Conservation (phyloP, 2,329 filamentous ascomycete genomes). For the Aureobasidium sp. region DNA sequence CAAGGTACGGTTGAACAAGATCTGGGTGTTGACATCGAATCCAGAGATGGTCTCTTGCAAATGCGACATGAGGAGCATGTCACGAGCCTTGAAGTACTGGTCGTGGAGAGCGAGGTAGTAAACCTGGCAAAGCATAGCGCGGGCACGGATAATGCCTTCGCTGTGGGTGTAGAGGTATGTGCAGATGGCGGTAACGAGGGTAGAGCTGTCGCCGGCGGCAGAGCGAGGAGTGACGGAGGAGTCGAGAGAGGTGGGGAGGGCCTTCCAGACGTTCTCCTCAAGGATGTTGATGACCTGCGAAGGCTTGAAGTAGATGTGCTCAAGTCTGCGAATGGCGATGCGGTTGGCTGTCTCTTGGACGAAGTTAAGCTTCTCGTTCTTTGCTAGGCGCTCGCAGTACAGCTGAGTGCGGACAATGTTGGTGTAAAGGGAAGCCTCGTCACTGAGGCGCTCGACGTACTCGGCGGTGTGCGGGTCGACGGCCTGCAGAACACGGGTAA, state of each 20-base stretch:
- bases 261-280: constrained; percentile 90
- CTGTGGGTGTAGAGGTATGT: constrained; percentile 92
- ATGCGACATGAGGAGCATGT: constrained; percentile 99
- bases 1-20: constrained; percentile 95
- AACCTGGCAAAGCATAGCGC: constrained; percentile 96
- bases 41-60: constrained; percentile 93
- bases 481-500: constrained; percentile 91
- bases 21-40: constrained; percentile 95
- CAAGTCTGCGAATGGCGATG: constrained; percentile 84
- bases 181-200: constrained; percentile 80
- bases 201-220: constrained; percentile 59
- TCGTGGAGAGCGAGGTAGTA: constrained; percentile 98
- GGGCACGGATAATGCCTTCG: constrained; percentile 90
- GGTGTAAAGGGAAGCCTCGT: constrained; percentile 86
- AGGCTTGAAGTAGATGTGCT: constrained; percentile 99
- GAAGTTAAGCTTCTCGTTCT: constrained; percentile 62
- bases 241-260: constrained; percentile 61
- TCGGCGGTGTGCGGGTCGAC: constrained; percentile 98
- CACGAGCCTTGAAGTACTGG: constrained; percentile 93
- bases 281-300: constrained; percentile 87
- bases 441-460: constrained; percentile 90
- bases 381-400: constrained; percentile 77
- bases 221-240: constrained; percentile 74
- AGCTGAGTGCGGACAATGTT: constrained; percentile 81
- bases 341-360: constrained; percentile 87